These are phyloP conservation scores for Raddia distichophylla DNA, from an alignment of 176 grass and related monocot genomes.

Conservation along the genomic window DNA sequence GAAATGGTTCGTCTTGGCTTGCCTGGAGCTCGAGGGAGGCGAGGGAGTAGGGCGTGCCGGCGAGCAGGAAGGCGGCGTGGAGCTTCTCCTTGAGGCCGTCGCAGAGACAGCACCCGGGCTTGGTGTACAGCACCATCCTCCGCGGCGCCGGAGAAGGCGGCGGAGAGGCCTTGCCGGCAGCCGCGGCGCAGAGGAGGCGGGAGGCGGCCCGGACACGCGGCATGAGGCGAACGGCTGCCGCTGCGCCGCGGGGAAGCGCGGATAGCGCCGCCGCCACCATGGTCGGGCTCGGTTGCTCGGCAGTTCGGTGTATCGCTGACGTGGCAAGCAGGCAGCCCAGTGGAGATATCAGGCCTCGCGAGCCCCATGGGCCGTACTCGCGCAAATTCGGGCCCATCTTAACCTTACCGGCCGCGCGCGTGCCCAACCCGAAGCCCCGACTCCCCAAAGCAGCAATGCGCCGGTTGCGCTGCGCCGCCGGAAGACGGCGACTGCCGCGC, in stretches of 20 bases:
- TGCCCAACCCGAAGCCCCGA: not conserved
- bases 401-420: too few relatives aligned
- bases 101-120: conserved; percentile 95
- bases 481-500: conserved; percentile 33
- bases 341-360: not conserved
- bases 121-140: conserved; percentile 76
- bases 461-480: not conserved
- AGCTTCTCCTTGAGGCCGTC: conserved; percentile 96
- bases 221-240: conserved; percentile 30
- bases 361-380: not conserved
- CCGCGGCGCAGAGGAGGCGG: conserved; percentile 44
- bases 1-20: not conserved
- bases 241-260: conserved; percentile 35
- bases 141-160: conserved; percentile 24
- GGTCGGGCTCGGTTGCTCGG: conserved; percentile 1
- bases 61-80: conserved; percentile 61
- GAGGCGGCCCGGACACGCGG: not conserved
- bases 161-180: conserved; percentile 28
- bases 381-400: not conserved
- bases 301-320: conserved; percentile 6
- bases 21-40: conserved; percentile 78
- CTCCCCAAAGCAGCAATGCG: not conserved
- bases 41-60: conserved; percentile 57
- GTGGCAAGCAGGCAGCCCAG: not conserved
- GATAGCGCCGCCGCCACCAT: conserved; percentile 42